These are phyloP conservation scores for Pleurotus cornucopiae DNA, from an alignment of 768 basidiomycete species.

Conservation along the genomic window DNA sequence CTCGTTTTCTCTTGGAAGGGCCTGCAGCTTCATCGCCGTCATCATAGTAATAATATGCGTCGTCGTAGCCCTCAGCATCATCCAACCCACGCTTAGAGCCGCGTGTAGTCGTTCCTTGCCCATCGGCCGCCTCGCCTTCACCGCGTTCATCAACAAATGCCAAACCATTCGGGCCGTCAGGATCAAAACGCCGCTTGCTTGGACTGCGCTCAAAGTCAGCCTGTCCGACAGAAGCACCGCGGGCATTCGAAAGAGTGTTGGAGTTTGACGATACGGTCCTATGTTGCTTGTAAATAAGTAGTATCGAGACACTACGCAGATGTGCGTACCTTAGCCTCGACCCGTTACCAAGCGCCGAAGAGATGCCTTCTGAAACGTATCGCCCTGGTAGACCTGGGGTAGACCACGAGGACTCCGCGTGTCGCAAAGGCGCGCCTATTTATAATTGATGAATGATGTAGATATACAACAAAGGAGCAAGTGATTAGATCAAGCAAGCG, in stretches of 20 bases:
- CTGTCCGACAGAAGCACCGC: slow-evolving; percentile 2
- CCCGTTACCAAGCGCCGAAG: background rate
- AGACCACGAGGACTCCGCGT: slow-evolving; percentile 7
- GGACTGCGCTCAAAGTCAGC: background rate
- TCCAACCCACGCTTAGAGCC: slow-evolving; percentile 48
- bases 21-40: slow-evolving; percentile 39
- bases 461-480: background rate
- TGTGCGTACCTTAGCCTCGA: background rate
- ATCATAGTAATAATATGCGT: slow-evolving; percentile 17
- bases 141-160: background rate
- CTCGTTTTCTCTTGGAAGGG: slow-evolving; percentile 32
- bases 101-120: slow-evolving; percentile 25
- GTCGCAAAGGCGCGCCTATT: background rate
- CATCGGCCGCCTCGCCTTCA: background rate
- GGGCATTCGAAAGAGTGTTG: background rate
- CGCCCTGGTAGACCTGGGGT: slow-evolving; percentile 5
- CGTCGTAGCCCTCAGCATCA: slow-evolving; percentile 12
- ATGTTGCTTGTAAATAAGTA: background rate
- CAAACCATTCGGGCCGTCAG: slow-evolving; percentile 2
- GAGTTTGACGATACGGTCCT: slow-evolving; percentile 5
- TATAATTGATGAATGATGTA: background rate
- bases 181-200: background rate
- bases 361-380: slow-evolving; percentile 5
- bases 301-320: background rate
- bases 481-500: background rate